phyloP scores from a whole-genome alignment of 331 rosid species.

The Rhamnella rubrinervis region DNA sequence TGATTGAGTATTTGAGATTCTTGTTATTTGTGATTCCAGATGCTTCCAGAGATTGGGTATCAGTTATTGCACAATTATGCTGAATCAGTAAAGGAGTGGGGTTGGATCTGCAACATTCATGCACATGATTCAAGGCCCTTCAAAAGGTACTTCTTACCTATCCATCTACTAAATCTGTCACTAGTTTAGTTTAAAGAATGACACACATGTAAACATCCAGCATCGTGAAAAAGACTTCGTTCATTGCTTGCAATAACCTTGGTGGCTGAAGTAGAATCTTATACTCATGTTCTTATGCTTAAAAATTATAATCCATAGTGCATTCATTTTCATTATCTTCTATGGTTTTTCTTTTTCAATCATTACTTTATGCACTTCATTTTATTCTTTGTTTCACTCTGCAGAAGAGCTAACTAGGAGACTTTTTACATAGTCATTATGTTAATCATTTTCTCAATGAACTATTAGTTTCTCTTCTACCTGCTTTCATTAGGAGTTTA shows the following conservation, averaged over 20 bases:
- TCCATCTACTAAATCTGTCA: conserved; percentile 6
- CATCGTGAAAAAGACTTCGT: background rate
- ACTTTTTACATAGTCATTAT: background rate
- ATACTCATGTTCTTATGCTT: conserved; percentile 6
- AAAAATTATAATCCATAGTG: background rate
- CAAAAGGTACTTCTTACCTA: conserved; percentile 43
- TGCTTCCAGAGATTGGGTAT: conserved; percentile 79
- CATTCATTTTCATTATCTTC: background rate
- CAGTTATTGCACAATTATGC: conserved; percentile 77
- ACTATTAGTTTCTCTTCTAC: no score
- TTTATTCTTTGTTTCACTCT: background rate
- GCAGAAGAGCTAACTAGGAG: background rate
- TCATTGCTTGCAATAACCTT: background rate
- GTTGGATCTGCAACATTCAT: conserved; percentile 87
- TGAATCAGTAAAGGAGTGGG: conserved; percentile 73
- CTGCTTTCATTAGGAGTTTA: no score
- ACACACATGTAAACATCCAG: background rate
- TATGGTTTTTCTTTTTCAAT: background rate
- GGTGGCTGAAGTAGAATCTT: conserved; percentile 3
- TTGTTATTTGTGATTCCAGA: conserved; percentile 39
- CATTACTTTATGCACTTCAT: background rate
- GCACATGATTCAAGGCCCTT: conserved; percentile 60
- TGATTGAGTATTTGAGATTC: conserved; percentile 11
- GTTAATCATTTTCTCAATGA: background rate
- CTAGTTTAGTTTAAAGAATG: background rate